Conservation (phyloP, 2,329 filamentous ascomycete genomes). For the Cladobotryum protrusum region DNA sequence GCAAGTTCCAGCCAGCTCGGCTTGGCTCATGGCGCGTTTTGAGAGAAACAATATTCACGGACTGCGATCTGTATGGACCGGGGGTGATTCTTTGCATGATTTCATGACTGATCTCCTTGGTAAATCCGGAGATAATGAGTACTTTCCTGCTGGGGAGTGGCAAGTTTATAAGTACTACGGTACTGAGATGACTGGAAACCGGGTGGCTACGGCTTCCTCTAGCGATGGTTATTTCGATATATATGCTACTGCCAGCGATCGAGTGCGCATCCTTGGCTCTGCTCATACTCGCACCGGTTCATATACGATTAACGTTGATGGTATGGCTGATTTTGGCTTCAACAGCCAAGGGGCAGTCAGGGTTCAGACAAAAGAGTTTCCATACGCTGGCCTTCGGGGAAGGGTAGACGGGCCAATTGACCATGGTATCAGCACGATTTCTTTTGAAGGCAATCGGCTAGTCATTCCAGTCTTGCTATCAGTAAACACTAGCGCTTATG, state of each 20-base stretch:
- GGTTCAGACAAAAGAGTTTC: conserved; percentile 4
- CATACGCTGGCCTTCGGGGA: conserved; percentile 5
- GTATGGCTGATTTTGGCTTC: conserved; percentile 9
- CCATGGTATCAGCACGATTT: conserved; percentile 3
- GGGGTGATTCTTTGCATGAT: conserved; percentile 3
- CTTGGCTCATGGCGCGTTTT: conserved; percentile 8
- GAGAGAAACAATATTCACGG: conserved; percentile 7
- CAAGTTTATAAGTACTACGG: conserved; percentile 10
- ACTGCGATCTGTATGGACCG: conserved; percentile 5
- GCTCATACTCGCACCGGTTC: conserved; percentile 3
- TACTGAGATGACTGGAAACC: conserved; percentile 8
- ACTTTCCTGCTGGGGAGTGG: conserved; percentile 8
- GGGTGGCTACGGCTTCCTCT: not conserved
- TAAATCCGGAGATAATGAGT: not conserved
- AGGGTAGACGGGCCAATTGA: conserved; percentile 7
- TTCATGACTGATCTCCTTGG: conserved; percentile 5
- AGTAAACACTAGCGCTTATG: conserved; percentile 8
- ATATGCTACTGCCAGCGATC: conserved; percentile 7
- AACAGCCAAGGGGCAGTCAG: conserved; percentile 1
- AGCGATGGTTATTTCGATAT: conserved; percentile 4
- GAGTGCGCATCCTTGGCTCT: conserved; percentile 7
- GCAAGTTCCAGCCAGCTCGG: conserved; percentile 7
- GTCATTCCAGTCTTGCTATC: conserved; percentile 3
- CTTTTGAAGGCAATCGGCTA: conserved; percentile 4
- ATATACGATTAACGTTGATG: not conserved